phyloP scores from a whole-genome alignment of 2,329 filamentous ascomycete species.

The Trichoderma lentiforme region DNA sequence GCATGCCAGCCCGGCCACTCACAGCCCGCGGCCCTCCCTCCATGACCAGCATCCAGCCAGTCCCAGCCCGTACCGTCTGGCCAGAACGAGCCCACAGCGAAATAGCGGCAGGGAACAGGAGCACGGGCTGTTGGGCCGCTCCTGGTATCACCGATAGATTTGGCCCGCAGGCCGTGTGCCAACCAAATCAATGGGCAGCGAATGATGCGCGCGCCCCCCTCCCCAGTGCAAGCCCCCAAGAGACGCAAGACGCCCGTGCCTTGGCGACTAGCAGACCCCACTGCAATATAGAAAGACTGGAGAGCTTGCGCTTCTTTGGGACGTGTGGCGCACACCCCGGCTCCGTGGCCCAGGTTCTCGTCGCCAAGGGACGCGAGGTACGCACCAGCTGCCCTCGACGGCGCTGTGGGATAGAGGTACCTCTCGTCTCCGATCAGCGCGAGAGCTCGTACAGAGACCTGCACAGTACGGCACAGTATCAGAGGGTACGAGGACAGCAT shows the following conservation, averaged over 20 bases:
- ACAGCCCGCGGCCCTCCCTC: background rate
- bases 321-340: slow-evolving; percentile 13
- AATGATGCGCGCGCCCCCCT: background rate
- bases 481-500: background rate
- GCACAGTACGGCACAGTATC: background rate
- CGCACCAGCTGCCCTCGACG: background rate
- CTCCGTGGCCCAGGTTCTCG: slow-evolving; percentile 14
- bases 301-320: background rate
- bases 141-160: slow-evolving; percentile 15
- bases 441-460: background rate
- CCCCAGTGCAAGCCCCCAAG: background rate
- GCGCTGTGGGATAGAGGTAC: background rate
- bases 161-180: slow-evolving; percentile 5
- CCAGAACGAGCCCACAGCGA: background rate
- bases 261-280: background rate
- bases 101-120: background rate
- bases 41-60: background rate
- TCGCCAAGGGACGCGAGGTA: slow-evolving; percentile 11
- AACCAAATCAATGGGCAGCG: background rate
- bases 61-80: slow-evolving; percentile 7
- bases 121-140: background rate
- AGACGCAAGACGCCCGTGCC: slow-evolving; percentile 1
- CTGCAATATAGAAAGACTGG: background rate
- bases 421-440: background rate
- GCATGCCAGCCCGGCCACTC: background rate